phyloP scores from a whole-genome alignment of 805 yeast species.

The Gaillardinia entomophila region DNA sequence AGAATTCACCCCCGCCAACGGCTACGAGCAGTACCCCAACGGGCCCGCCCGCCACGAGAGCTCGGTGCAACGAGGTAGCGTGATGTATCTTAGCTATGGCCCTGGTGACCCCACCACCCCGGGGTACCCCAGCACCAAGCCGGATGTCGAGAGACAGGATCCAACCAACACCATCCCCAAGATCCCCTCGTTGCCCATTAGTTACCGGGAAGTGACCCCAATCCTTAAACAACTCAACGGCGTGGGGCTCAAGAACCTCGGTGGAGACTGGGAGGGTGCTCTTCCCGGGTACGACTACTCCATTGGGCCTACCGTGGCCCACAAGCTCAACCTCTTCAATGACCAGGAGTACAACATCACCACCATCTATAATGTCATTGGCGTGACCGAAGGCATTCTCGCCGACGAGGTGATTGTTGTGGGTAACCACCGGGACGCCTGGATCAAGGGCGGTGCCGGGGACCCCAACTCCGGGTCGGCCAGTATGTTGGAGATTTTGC shows the following conservation, averaged over 20 bases:
- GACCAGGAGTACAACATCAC: constrained; percentile 57
- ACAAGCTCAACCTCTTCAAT: constrained; percentile 48
- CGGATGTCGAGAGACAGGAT: constrained; percentile 40
- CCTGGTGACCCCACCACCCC: constrained; percentile 85
- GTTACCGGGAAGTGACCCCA: constrained; percentile 58
- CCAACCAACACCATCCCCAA: constrained; percentile 50
- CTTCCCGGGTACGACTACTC: constrained; percentile 42
- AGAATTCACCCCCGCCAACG: constrained; percentile 46
- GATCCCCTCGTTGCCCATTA: constrained; percentile 69
- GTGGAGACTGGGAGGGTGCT: constrained; percentile 33
- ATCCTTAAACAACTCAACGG: constrained; percentile 56
- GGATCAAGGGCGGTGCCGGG: constrained; percentile 75
- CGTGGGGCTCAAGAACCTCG: constrained; percentile 42
- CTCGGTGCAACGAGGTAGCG: constrained; percentile 72
- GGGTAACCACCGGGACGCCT: constrained; percentile 78
- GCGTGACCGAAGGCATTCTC: constrained; percentile 49
- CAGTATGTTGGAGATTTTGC: constrained; percentile 54
- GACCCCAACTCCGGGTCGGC: constrained; percentile 79
- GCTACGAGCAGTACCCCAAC: constrained; percentile 60
- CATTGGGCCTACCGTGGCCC: constrained; percentile 44
- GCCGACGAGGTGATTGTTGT: constrained; percentile 52
- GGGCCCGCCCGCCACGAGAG: constrained; percentile 79
- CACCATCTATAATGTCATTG: constrained; percentile 61
- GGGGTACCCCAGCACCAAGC: constrained; percentile 51
- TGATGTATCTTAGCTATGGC: constrained; percentile 49